These are phyloP conservation scores for Botrytis galanthina DNA, from an alignment of 2,329 filamentous ascomycete species.

Conservation along the genomic window DNA sequence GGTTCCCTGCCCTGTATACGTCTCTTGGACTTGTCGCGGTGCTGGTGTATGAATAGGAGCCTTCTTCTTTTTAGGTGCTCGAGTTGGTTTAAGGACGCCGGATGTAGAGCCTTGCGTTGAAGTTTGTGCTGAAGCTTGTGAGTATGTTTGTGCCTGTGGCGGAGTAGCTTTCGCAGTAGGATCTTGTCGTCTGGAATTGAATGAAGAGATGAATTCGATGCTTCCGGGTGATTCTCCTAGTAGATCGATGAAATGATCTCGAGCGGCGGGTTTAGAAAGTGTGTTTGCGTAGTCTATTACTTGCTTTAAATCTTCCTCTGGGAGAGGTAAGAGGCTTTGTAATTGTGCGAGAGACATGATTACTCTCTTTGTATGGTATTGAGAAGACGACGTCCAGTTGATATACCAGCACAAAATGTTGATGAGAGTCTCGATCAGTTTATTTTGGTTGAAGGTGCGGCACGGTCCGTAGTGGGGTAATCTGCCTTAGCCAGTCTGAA, in stretches of 20 bases:
- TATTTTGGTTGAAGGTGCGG: neutral
- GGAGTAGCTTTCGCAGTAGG: constrained; percentile 33
- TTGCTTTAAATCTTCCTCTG: constrained; percentile 79
- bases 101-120: constrained; percentile 14
- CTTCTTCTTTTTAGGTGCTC: constrained; percentile 57
- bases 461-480: neutral
- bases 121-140: constrained; percentile 17
- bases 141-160: constrained; percentile 14
- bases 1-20: constrained; percentile 56
- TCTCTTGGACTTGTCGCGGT: constrained; percentile 61
- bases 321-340: constrained; percentile 75
- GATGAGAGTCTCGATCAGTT: neutral
- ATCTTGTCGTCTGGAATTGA: constrained; percentile 64
- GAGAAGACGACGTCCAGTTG: neutral
- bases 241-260: constrained; percentile 81
- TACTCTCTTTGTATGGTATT: neutral
- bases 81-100: constrained; percentile 49
- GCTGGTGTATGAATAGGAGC: constrained; percentile 61
- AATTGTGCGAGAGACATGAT: constrained; percentile 62
- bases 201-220: constrained; percentile 68
- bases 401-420: neutral
- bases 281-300: constrained; percentile 78
- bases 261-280: constrained; percentile 73
- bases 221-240: constrained; percentile 80
- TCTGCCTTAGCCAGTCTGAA: neutral